phyloP scores from a whole-genome alignment of 148 eudicot genomes.

The Salicornia ramosissima region DNA sequence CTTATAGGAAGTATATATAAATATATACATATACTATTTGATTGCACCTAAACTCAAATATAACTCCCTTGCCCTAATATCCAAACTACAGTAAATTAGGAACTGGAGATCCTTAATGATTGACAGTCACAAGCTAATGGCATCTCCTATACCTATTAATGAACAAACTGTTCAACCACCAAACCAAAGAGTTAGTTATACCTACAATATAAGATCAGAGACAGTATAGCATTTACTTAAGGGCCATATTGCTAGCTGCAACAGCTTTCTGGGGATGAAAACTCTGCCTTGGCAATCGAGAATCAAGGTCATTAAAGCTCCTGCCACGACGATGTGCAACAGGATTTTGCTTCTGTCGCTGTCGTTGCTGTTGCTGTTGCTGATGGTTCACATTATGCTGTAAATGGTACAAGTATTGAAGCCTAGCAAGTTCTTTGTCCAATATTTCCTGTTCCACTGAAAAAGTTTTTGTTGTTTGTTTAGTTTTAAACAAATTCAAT shows the following conservation, averaged over 20 bases:
- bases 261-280: slow-evolving; percentile 38
- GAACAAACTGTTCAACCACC: slow-evolving; percentile 1
- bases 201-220: not conserved
- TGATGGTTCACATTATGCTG: slow-evolving; percentile 39
- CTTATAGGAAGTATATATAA: not conserved
- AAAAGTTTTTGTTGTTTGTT: slow-evolving; percentile 3
- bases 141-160: not conserved
- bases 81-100: not conserved
- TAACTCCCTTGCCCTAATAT: not conserved
- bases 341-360: slow-evolving; percentile 33
- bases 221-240: not conserved
- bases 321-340: slow-evolving; percentile 44
- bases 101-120: slow-evolving; percentile 1
- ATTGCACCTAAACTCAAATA: not conserved
- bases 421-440: slow-evolving; percentile 65
- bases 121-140: slow-evolving; percentile 6
- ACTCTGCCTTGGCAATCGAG: slow-evolving; percentile 40
- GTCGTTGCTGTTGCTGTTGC: slow-evolving; percentile 36
- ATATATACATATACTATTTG: not conserved
- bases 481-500: not conserved
- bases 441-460: slow-evolving; percentile 83
- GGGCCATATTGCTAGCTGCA: slow-evolving; percentile 19
- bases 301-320: slow-evolving; percentile 48
- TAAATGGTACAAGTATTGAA: slow-evolving; percentile 52
- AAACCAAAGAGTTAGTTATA: not conserved